Evolutionary conservation across 768 basidiomycete species (phyloP).

Genomic region (Rhodotorula babjevae): DNA sequence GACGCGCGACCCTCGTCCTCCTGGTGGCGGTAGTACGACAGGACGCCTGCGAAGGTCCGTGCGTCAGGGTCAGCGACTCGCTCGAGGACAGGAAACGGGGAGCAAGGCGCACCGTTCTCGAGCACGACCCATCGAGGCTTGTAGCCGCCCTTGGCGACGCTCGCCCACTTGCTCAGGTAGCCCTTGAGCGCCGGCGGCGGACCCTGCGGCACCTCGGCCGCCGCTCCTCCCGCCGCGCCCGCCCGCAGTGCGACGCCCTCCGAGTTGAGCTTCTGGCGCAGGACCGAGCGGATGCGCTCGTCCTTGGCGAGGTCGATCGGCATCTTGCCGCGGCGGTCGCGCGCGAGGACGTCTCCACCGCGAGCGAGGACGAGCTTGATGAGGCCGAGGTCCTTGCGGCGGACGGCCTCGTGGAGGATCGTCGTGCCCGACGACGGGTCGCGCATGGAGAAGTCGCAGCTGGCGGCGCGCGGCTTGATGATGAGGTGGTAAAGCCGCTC

Average conservation of each 20-base stretch:
- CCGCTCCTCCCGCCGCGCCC: neutral
- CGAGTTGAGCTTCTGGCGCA: conserved; percentile 66
- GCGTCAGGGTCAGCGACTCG: neutral
- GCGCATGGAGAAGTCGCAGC: conserved; percentile 71
- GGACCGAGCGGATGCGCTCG: conserved; percentile 66
- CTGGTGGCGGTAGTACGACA: conserved; percentile 71
- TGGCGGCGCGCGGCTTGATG: conserved; percentile 62
- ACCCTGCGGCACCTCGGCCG: neutral
- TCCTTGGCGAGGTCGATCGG: conserved; percentile 69
- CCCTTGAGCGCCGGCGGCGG: conserved; percentile 57
- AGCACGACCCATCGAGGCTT: conserved; percentile 88
- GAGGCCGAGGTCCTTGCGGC: conserved; percentile 69
- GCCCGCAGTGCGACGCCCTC: conserved; percentile 16
- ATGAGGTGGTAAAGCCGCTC: conserved; percentile 52
- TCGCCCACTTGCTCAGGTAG: conserved; percentile 81
- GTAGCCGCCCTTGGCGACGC: conserved; percentile 77
- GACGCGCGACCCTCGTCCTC: conserved; percentile 82
- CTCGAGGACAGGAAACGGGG: no score
- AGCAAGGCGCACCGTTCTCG: conserved; percentile 54
- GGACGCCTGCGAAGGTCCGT: conserved; percentile 14
- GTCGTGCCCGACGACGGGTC: conserved; percentile 62
- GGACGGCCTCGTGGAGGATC: conserved; percentile 79
- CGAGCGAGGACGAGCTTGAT: conserved; percentile 78
- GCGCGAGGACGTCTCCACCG: conserved; percentile 82
- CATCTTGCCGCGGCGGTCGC: conserved; percentile 68